These are phyloP conservation scores for Candida montana DNA, from an alignment of 805 yeast genomes.

Conservation along the genomic window DNA sequence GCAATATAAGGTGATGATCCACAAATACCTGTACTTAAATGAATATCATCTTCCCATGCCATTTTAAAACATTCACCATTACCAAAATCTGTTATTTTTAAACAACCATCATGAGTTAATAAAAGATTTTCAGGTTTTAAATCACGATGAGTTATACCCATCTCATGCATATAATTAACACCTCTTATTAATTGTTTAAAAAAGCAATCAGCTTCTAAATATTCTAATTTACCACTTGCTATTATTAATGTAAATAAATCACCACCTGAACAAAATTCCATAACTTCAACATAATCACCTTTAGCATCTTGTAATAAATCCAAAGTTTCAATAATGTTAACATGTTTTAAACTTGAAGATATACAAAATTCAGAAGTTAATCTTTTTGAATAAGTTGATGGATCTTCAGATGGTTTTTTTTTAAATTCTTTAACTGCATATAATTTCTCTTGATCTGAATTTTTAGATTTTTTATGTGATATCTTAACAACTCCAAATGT, in stretches of 20 bases:
- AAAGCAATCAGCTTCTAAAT: conserved; percentile 84
- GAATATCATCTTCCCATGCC: conserved; percentile 77
- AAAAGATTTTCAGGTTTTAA: conserved; percentile 83
- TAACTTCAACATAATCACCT: conserved; percentile 78
- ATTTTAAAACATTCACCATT: conserved; percentile 75
- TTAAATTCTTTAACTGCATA: conserved; percentile 89
- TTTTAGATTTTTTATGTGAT: conserved; percentile 58
- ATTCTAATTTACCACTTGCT: conserved; percentile 72
- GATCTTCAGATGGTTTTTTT: conserved; percentile 53
- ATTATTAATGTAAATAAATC: conserved; percentile 70
- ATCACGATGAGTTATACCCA: conserved; percentile 89
- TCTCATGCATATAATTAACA: conserved; percentile 80
- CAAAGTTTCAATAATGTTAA: conserved; percentile 69
- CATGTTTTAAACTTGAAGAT: conserved; percentile 70
- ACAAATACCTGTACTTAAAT: conserved; percentile 68
- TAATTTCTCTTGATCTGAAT: conserved; percentile 38
- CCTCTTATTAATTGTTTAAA: conserved; percentile 83
- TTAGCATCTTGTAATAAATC: conserved; percentile 78
- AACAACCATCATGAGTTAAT: conserved; percentile 61
- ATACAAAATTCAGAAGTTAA: conserved; percentile 81
- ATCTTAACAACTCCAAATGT: conserved; percentile 91
- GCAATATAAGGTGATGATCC: conserved; percentile 90
- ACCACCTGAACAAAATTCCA: conserved; percentile 83
- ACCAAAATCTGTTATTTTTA: conserved; percentile 88
- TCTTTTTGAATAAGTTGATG: conserved; percentile 63